Evolutionary conservation across 192 early-diverging fungal genomes (phyloP), one percentile per base, ranked within the genome.

Genomic region (Mortierella antarctica): DNA sequence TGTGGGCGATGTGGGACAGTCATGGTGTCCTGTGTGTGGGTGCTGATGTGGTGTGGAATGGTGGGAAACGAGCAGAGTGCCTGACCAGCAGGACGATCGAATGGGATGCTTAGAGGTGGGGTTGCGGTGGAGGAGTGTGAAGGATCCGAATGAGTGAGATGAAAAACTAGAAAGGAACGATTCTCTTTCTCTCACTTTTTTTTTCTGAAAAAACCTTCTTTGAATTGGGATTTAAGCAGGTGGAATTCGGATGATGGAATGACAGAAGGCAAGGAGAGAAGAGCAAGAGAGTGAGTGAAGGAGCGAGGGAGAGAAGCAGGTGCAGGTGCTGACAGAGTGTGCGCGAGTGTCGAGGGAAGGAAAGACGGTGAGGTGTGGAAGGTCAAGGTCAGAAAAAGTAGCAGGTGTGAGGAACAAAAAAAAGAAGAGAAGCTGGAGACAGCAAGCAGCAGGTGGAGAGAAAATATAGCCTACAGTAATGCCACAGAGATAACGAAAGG

Each of bases 31-130:
- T 67, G 65, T 31, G 23, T 31, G 31, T 39, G 39, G 40, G 54
- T 45, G 50, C 58, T 8, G 47, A 46, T 57, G 59, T 67, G 60
- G 67, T 68, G 66, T 45, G 53, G 67, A 69, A 69, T 55, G 60
- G 46, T 69, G 65, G 18, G 31, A 44, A 62, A 23, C 62, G 53
- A 10, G 45, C 20, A 21, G 48, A 51, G 17, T 54, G 58, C 73
- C 73, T 54, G 64, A 59, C 73, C 73, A 74, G 65, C 73, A 74
- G 65, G 65, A 74, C 65, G 53, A 44, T 59, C 57, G 40, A 59
- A 41, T 1, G n/a, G 31, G 31, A 31, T 31, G 31, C 31, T 31
- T 31, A 31, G 31, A 31, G 15, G 45, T 40, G 50, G 17, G 42
- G 51, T 6, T 41, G 23, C 39, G 17, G 42, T 53, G 40, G 15